Percentiles rank a stretch among this genome's conserved stretches.
Evolutionary conservation across 441 rosid species (phyloP).

Genomic region (Brassica balearica): DNA sequence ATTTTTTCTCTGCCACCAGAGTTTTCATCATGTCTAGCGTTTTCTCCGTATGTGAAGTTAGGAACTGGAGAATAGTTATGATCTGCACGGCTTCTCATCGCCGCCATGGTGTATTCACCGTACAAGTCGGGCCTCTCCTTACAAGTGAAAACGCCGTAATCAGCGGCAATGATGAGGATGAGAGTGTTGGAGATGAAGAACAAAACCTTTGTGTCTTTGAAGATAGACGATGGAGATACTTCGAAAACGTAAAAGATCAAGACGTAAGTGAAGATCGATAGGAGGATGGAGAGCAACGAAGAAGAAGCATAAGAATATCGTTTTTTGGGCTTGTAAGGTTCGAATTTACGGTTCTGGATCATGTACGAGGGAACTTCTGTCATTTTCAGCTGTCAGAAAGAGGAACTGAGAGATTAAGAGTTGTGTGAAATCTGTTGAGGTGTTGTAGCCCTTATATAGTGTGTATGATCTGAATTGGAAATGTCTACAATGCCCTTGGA

Average conservation of each 20-base stretch:
- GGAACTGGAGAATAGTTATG: conserved; percentile 22
- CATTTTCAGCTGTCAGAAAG: conserved; percentile 37
- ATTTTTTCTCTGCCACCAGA: background rate
- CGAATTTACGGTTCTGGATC: conserved; percentile 37
- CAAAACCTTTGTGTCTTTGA: conserved; percentile 60
- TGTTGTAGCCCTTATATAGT: conserved; percentile 16
- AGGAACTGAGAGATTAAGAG: conserved; percentile 11
- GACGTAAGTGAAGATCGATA: conserved; percentile 52
- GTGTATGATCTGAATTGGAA: conserved; percentile 19
- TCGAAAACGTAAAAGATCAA: conserved; percentile 56
- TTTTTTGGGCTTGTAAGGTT: conserved; percentile 38
- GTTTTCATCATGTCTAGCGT: background rate
- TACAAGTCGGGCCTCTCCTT: conserved; percentile 43
- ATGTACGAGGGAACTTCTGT: conserved; percentile 42
- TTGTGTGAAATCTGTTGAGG: conserved; percentile 8
- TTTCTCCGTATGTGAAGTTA: conserved; percentile 8
- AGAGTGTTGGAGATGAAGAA: conserved; percentile 72
- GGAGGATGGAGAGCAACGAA: conserved; percentile 51
- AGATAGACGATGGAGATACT: conserved; percentile 57
- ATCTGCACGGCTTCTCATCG: conserved; percentile 35
- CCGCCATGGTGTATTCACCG: conserved; percentile 35
- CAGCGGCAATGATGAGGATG: conserved; percentile 62
- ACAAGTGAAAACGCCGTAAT: conserved; percentile 60
- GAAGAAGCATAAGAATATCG: conserved; percentile 35
- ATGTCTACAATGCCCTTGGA: conserved; percentile 21